Base-by-base conservation (phyloP, 1,284 basidiomycete genomes). In the Flammula alnicola region DNA sequence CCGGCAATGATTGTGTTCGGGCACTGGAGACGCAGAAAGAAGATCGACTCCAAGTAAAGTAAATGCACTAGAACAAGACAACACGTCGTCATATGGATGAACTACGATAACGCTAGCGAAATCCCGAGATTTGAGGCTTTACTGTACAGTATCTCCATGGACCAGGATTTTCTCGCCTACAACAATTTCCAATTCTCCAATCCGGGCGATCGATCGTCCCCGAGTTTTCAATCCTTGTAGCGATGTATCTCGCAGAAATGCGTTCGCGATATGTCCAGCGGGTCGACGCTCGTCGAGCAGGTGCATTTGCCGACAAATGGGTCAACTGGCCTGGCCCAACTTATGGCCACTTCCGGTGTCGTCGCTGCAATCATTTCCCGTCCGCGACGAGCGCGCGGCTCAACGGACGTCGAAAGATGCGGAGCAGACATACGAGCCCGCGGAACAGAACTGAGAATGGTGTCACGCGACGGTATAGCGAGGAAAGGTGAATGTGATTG, bases 281-380 rank as follows among this genome's bases (percentile, higher is more conserved):
- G 27, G 12, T 44, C 35, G 19, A 30, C 23, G 29, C 17, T 12
- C 14, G 11, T 27, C 32, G 16, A 36, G 29, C 41, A 50, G 14
- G 12, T 35, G 40, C 47, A 42, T 16, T 29, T 11, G n/a, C 35
- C 26, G 20, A 16, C 12, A 16, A 16, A 32, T 32, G 12, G 30
- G 29, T 51, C 45, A 23, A 20, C 20, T 5, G 52, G 40, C 16
- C 30, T 47, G 7, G 60, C 47, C 60, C 60, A 59, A 6, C 45
- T 51, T 16, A 22, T 26, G 4, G 46, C 52, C 5, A 55, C 44
- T 5, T 56, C 48, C 14, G 56, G 54, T 20, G 49, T 59, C 4
- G 55, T 59, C 12, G 52, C 30, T 2, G 50, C 58, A 35, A 59
- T 56, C 55, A 61, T 55, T 26, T 57, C 54, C 5, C 16, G 39